Evolutionary conservation across 345 rosid genomes (phyloP), one percentile per base, ranked within the genome.

Genomic region (Gossypium turneri): DNA sequence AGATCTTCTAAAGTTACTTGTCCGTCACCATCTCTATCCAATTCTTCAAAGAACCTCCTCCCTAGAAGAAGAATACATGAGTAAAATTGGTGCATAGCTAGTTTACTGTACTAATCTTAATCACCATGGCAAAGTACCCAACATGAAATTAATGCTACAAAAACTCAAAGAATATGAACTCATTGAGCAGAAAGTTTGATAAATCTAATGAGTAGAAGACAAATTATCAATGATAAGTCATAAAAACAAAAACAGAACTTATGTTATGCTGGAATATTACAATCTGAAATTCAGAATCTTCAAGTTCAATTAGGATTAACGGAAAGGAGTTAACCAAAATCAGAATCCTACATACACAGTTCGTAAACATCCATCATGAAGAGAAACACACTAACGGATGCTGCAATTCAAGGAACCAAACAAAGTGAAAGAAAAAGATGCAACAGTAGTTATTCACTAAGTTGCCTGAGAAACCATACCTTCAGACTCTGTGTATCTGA

Each of bases 1-100:
- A 95, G 98, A 83, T 95, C 99, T 76, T 95, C 96, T 86, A 95
- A 79, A 67, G 82, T 93, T 70, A 95, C 98, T 79, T 90, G 87
- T 71, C 99, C 98, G 86, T 95, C 99, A 75, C 97, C 93, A 84
- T 95, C 99, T 85, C 97, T 87, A 81, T 95, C 99, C 73, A 95
- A 82, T 73, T 95, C 99, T 88, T 95, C 97, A 66, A 95, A 95
- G 85, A 95, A 95, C 80, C 98, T 89, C 86, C 88, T 88, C 58
- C 99, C 99, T 95, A 80, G 55, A 81, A 78, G 69, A 77, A 48
- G 16, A 29, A 69, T 17, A 59, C 45, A 51, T 4, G 45, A 15
- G 38, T 15, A 8, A 67, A 67, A 6, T 69, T 1, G 2, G 45
- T 51, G 41, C 47, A 69, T 27, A 69, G 10, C 60, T 50, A 50